Percentiles rank a stretch among this genome's conserved stretches.
These are phyloP conservation scores for Fusarium sp. DNA, from an alignment of 2,329 filamentous ascomycete species.

Conservation along the genomic window DNA sequence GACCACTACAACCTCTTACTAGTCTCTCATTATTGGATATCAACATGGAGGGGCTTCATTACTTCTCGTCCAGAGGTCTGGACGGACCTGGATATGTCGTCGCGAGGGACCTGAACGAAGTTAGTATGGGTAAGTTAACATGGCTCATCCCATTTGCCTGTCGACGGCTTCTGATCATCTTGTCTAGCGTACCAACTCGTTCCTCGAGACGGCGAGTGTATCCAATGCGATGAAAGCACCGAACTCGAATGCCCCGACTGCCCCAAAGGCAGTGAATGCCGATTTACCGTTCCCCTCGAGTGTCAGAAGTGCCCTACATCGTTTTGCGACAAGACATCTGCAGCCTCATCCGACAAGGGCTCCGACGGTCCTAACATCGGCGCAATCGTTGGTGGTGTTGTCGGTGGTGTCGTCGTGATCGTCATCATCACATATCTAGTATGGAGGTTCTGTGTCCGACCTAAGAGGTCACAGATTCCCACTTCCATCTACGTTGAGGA, in stretches of 20 bases:
- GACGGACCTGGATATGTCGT: slow-evolving; percentile 35
- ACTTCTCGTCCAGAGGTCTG: slow-evolving; percentile 41
- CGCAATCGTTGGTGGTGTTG: slow-evolving; percentile 89
- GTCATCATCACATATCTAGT: slow-evolving; percentile 81
- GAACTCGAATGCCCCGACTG: slow-evolving; percentile 59
- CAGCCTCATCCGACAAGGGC: slow-evolving; percentile 26
- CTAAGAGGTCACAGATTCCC: slow-evolving; percentile 72
- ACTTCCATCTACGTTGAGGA: slow-evolving; percentile 67
- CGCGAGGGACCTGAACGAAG: slow-evolving; percentile 45
- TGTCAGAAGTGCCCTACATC: slow-evolving; percentile 61
- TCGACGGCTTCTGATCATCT: slow-evolving; percentile 16
- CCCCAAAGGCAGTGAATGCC: slow-evolving; percentile 54
- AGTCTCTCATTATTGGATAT: not conserved
- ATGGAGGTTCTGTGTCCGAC: slow-evolving; percentile 89
- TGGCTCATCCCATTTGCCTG: not conserved
- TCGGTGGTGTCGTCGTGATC: slow-evolving; percentile 83
- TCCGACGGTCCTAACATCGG: slow-evolving; percentile 74
- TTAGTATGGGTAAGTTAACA: slow-evolving; percentile 44
- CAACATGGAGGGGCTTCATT: slow-evolving; percentile 35
- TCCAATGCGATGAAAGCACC: slow-evolving; percentile 57
- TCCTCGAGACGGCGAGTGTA: slow-evolving; percentile 55
- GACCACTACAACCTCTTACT: slow-evolving; percentile 9
- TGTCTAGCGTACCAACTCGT: slow-evolving; percentile 48
- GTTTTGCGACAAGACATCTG: slow-evolving; percentile 54
- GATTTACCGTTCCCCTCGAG: slow-evolving; percentile 56